Percentiles rank a stretch among this genome's conserved stretches.
phyloP scores from a whole-genome alignment of 805 yeast genomes.

The Candida oleophila region DNA sequence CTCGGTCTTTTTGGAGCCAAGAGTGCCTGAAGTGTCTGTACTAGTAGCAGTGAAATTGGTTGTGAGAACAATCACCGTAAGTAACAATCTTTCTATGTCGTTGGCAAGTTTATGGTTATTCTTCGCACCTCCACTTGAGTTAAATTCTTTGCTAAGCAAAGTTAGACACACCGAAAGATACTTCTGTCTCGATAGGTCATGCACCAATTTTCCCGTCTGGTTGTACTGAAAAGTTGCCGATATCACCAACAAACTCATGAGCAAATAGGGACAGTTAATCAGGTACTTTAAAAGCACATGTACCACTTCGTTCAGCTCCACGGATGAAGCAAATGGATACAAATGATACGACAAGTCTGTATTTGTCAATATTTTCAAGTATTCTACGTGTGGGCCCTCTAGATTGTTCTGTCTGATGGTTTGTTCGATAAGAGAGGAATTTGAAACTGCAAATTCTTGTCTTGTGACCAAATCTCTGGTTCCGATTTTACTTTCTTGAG shows the following conservation, averaged over 20 bases:
- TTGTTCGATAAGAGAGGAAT: conserved; percentile 24
- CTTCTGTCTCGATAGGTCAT: conserved; percentile 54
- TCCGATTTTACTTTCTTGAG: background rate
- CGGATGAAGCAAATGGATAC: conserved; percentile 37
- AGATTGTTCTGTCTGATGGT: conserved; percentile 23
- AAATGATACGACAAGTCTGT: conserved; percentile 30
- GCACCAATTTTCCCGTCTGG: conserved; percentile 30
- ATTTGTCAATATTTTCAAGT: conserved; percentile 26
- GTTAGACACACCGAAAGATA: conserved; percentile 60
- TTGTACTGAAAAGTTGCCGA: conserved; percentile 59
- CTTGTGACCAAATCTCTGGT: background rate
- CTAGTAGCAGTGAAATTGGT: conserved; percentile 53
- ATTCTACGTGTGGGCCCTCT: conserved; percentile 28
- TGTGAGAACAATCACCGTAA: conserved; percentile 63
- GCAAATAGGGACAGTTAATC: conserved; percentile 53
- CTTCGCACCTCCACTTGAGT: conserved; percentile 25
- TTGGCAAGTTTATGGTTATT: conserved; percentile 22
- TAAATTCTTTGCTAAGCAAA: conserved; percentile 46
- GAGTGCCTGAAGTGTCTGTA: conserved; percentile 10
- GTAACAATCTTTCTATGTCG: conserved; percentile 62
- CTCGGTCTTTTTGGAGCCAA: background rate
- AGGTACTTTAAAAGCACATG: conserved; percentile 54
- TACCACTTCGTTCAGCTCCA: conserved; percentile 34
- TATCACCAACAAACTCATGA: conserved; percentile 65
- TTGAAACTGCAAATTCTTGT: conserved; percentile 9